A percentile compares a stretch with the other conserved stretches of the same genome.
Evolutionary conservation across 202 grass and related monocot genomes (phyloP).

Genomic region (Panicum virgatum): DNA sequence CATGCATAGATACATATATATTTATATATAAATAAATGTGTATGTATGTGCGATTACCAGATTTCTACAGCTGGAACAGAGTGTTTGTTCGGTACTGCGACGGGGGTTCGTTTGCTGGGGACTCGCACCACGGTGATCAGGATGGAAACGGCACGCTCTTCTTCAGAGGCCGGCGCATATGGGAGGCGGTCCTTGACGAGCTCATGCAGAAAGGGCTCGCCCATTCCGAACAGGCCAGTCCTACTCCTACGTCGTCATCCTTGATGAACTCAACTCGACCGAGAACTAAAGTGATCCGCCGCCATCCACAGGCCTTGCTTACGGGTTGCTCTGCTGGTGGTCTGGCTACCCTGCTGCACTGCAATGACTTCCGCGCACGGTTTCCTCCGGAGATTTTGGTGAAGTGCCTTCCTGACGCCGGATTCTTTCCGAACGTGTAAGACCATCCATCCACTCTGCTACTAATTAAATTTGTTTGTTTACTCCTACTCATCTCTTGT

Average conservation of each 20-base stretch:
- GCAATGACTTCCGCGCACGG: conserved; percentile 23
- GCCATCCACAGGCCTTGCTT: conserved; percentile 61
- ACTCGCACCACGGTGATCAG: conserved; percentile 28
- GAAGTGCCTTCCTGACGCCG: background rate
- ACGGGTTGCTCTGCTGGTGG: conserved; percentile 75
- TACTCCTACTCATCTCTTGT: background rate
- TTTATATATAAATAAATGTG: background rate
- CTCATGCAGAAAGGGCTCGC: conserved; percentile 59
- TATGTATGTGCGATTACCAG: conserved; percentile 12
- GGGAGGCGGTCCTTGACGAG: conserved; percentile 55
- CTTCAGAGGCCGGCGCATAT: conserved; percentile 70
- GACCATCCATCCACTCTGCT: background rate
- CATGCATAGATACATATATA: background rate
- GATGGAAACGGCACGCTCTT: conserved; percentile 42
- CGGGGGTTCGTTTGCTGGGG: conserved; percentile 68
- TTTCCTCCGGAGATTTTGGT: background rate
- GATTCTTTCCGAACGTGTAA: background rate
- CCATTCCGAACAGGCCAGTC: conserved; percentile 38
- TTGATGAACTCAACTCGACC: background rate
- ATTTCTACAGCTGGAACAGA: conserved; percentile 89
- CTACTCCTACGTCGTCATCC: background rate
- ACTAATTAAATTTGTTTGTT: background rate
- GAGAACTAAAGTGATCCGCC: background rate
- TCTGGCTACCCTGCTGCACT: conserved; percentile 67
- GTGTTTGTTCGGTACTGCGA: conserved; percentile 69